Conservation (phyloP, 2,329 filamentous ascomycete species). For the Xylariales sp. region DNA sequence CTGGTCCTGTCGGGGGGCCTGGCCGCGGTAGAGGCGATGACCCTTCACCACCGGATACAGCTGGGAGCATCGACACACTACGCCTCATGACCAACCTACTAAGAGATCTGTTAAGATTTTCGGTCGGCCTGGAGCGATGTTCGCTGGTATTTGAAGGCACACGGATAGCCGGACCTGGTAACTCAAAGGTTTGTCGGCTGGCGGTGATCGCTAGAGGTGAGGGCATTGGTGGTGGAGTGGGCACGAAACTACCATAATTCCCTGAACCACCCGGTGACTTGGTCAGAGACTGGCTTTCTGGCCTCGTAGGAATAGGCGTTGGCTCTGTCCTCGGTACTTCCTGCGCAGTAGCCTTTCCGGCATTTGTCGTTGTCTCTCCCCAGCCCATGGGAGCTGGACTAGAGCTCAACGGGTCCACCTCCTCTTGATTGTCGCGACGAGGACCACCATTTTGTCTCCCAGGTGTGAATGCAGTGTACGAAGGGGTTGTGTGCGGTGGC, state of each 20-base stretch:
- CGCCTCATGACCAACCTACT: constrained; percentile 28
- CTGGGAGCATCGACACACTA: constrained; percentile 30
- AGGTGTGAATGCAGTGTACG: constrained; percentile 22
- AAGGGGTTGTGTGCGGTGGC: constrained; percentile 27
- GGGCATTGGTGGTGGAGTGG: constrained; percentile 31
- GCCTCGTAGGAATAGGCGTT: constrained; percentile 16
- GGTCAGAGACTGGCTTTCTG: constrained; percentile 39
- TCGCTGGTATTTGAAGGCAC: constrained; percentile 29
- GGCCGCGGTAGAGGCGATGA: constrained; percentile 12
- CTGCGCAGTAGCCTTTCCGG: constrained; percentile 12
- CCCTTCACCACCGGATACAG: neutral
- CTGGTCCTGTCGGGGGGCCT: constrained; percentile 4
- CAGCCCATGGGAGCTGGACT: constrained; percentile 22
- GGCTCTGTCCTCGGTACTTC: constrained; percentile 14
- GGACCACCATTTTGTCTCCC: constrained; percentile 15
- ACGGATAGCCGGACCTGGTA: constrained; percentile 50
- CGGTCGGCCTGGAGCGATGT: constrained; percentile 12
- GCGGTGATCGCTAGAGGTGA: constrained; percentile 15
- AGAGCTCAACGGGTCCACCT: constrained; percentile 19
- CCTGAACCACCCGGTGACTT: constrained; percentile 30
- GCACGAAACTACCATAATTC: constrained; percentile 51
- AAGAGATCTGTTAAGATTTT: constrained; percentile 14
- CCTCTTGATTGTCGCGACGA: constrained; percentile 10
- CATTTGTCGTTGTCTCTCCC: constrained; percentile 8
- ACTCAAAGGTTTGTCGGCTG: constrained; percentile 39